phyloP scores from a whole-genome alignment of 1,284 basidiomycete genomes.

The Limonomyces culmigenus region DNA sequence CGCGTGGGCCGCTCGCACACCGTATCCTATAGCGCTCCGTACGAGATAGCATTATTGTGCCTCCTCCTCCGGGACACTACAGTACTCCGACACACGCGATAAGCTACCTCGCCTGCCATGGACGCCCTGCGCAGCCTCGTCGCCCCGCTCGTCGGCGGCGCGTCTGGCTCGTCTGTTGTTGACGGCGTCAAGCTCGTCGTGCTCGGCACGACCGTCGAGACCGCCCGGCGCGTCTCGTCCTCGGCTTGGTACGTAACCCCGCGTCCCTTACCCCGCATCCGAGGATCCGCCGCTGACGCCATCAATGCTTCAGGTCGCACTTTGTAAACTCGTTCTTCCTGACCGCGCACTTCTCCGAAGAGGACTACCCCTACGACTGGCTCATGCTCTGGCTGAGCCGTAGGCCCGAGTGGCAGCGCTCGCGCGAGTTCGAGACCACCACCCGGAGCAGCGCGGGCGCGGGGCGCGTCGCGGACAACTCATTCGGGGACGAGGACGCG shows the following conservation, averaged over 20 bases:
- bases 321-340: conserved; percentile 84
- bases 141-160: conserved; percentile 60
- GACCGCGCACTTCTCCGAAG: conserved; percentile 70
- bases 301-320: conserved; percentile 8
- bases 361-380: conserved; percentile 73
- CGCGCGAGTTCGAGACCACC: conserved; percentile 71
- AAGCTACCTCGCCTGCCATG: conserved; percentile 28
- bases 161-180: conserved; percentile 56
- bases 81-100: too few relatives aligned
- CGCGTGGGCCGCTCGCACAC: too few relatives aligned
- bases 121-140: conserved; percentile 69
- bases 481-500: conserved; percentile 49
- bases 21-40: too few relatives aligned
- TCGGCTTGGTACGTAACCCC: conserved; percentile 41
- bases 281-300: conserved; percentile 8
- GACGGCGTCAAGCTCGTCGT: conserved; percentile 78
- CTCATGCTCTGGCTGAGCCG: conserved; percentile 70
- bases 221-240: conserved; percentile 60
- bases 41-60: too few relatives aligned
- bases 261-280: conserved; percentile 3
- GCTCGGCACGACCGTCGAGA: conserved; percentile 71
- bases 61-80: too few relatives aligned
- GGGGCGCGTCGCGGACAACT: conserved; percentile 29
- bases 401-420: conserved; percentile 68
- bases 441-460: conserved; percentile 39